A percentile compares a stretch with the other conserved stretches of the same genome.
Conservation (phyloP, 2,329 filamentous ascomycete species). For the Uncinocarpus reesii region DNA sequence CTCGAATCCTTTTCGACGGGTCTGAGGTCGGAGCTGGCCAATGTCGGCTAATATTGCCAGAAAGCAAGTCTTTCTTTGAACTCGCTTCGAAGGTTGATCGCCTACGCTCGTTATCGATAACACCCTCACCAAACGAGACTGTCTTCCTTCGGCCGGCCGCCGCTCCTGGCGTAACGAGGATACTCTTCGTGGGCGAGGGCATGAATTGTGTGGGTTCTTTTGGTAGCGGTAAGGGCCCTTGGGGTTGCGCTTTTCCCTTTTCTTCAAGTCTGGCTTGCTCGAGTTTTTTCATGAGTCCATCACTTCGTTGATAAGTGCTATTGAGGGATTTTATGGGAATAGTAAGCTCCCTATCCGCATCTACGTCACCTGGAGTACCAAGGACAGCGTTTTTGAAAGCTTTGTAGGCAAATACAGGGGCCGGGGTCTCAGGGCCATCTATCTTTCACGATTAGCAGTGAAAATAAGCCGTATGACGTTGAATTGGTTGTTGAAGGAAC, state of each 20-base stretch:
- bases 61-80: conserved; percentile 38
- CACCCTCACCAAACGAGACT: conserved; percentile 50
- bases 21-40: conserved; percentile 13
- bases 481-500: not conserved
- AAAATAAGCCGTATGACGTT: conserved; percentile 34
- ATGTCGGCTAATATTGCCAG: conserved; percentile 37
- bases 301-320: conserved; percentile 19
- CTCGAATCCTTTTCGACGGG: conserved; percentile 22
- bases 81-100: conserved; percentile 35
- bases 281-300: conserved; percentile 17
- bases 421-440: conserved; percentile 54
- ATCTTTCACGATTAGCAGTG: conserved; percentile 38
- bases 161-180: conserved; percentile 54
- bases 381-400: conserved; percentile 49
- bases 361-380: conserved; percentile 48
- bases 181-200: conserved; percentile 50
- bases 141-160: conserved; percentile 48
- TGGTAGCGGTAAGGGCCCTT: conserved; percentile 8
- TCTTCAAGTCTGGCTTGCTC: conserved; percentile 18
- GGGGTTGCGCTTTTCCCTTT: conserved; percentile 1
- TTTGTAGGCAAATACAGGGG: conserved; percentile 56
- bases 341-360: conserved; percentile 21
- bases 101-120: conserved; percentile 48
- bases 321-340: conserved; percentile 17
- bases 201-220: conserved; percentile 22